A percentile compares a stretch with the other conserved stretches of the same genome.
phyloP scores from a whole-genome alignment of 2,329 filamentous ascomycete genomes.

The Colletotrichum tropicale region DNA sequence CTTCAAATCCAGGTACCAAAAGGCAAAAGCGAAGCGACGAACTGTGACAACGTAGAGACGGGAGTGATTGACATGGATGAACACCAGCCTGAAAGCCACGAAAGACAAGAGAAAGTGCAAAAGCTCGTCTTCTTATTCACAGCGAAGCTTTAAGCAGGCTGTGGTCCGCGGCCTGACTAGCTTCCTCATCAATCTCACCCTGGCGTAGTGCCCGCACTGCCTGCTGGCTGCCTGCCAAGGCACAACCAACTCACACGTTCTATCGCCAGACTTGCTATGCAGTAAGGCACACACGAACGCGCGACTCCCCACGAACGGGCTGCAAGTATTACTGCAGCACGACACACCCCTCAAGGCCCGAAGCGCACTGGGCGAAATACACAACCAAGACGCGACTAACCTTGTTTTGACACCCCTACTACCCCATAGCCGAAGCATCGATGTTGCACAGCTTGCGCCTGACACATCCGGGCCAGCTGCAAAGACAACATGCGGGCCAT shows the following conservation, averaged over 20 bases:
- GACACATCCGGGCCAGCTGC: conserved; percentile 10
- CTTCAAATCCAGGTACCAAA: not conserved
- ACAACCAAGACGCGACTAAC: conserved; percentile 16
- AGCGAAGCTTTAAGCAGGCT: not conserved
- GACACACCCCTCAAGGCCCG: not conserved
- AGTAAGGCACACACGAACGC: not conserved
- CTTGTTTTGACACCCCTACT: conserved; percentile 9
- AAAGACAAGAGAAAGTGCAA: not conserved
- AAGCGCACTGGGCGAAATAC: not conserved
- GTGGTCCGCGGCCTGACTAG: not conserved
- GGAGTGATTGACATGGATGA: not conserved
- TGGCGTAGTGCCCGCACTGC: not conserved
- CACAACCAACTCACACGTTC: not conserved
- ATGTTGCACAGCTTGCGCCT: conserved; percentile 7
- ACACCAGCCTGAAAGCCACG: not conserved
- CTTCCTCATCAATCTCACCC: not conserved
- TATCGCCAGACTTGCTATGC: not conserved
- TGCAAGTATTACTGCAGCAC: not conserved
- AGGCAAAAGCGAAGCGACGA: not conserved
- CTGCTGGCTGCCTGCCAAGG: conserved; percentile 2
- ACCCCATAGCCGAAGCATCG: not conserved
- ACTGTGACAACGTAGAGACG: not conserved
- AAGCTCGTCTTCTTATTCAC: not conserved
- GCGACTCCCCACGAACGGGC: not conserved
- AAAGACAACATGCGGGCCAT: not conserved